A percentile compares a stretch with the other conserved stretches of the same genome.
These are phyloP conservation scores for Paramecium caudatum DNA, from an alignment of 73 alveolate genomes.

Conservation along the genomic window DNA sequence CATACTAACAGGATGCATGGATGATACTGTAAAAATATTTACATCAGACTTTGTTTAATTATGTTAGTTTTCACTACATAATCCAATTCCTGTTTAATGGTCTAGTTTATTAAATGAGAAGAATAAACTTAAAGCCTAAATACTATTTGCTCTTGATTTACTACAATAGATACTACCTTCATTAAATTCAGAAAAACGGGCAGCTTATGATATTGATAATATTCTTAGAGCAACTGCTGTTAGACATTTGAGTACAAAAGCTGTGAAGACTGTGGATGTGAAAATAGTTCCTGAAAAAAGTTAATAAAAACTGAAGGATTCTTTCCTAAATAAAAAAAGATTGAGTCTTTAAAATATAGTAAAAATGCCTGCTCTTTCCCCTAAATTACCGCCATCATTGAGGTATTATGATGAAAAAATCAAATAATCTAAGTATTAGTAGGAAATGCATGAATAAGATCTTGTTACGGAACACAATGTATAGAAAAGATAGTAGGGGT, in stretches of 20 bases:
- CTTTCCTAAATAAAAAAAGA: slow-evolving; percentile 10
- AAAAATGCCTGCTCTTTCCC: background rate
- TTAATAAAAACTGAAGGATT: slow-evolving; percentile 19
- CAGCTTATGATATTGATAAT: background rate
- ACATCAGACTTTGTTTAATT: background rate
- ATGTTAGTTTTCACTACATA: slow-evolving; percentile 26
- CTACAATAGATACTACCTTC: background rate
- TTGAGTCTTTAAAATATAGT: background rate
- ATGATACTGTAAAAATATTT: slow-evolving; percentile 32
- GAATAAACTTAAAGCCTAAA: slow-evolving; percentile 2
- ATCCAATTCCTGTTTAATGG: slow-evolving; percentile 48
- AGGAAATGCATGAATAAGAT: slow-evolving; percentile 11
- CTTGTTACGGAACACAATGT: background rate
- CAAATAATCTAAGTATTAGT: background rate
- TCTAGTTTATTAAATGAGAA: background rate
- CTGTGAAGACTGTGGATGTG: background rate
- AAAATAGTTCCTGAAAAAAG: background rate
- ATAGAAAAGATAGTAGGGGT: background rate
- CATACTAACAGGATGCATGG: background rate
- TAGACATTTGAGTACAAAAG: background rate
- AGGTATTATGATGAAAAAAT: slow-evolving; percentile 57
- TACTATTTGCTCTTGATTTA: slow-evolving; percentile 26
- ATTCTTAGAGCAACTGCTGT: background rate
- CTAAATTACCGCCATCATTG: slow-evolving; percentile 21
- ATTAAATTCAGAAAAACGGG: background rate